phyloP scores from a whole-genome alignment of 139 green algal genomes.

The Ostreobium quekettii region DNA sequence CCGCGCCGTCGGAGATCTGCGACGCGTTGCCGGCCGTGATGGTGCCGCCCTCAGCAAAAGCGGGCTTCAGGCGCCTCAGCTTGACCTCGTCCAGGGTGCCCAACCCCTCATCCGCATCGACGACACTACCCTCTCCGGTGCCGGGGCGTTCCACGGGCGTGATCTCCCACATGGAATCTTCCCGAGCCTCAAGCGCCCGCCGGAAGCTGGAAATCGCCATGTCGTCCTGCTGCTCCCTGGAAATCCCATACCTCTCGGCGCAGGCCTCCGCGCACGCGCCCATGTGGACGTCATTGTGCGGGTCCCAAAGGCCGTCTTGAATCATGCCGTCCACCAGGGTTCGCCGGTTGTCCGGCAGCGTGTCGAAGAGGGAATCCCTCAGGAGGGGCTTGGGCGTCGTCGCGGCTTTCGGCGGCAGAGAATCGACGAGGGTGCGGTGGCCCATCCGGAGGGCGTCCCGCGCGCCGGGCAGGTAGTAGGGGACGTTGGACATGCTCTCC shows the following conservation, averaged over 20 bases:
- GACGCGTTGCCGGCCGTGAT: slow-evolving; percentile 83
- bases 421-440: slow-evolving; percentile 40
- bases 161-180: slow-evolving; percentile 2
- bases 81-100: slow-evolving; percentile 61
- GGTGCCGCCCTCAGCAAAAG: slow-evolving; percentile 55
- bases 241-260: slow-evolving; percentile 51
- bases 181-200: neutral
- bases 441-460: slow-evolving; percentile 54
- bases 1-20: slow-evolving; percentile 67
- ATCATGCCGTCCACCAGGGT: slow-evolving; percentile 46
- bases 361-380: neutral
- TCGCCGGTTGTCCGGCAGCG: slow-evolving; percentile 13
- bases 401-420: no score
- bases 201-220: neutral
- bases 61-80: slow-evolving; percentile 57
- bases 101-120: slow-evolving; percentile 51
- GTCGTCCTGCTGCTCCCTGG: slow-evolving; percentile 42
- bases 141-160: neutral
- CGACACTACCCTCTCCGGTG: neutral
- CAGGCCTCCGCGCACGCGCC: slow-evolving; percentile 68
- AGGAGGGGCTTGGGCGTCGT: neutral
- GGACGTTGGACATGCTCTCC: slow-evolving; percentile 85
- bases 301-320: slow-evolving; percentile 67
- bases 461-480: slow-evolving; percentile 63
- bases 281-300: slow-evolving; percentile 74